These are phyloP conservation scores for Metarhizium guizhouense DNA, from an alignment of 2,329 filamentous ascomycete genomes.

Conservation along the genomic window DNA sequence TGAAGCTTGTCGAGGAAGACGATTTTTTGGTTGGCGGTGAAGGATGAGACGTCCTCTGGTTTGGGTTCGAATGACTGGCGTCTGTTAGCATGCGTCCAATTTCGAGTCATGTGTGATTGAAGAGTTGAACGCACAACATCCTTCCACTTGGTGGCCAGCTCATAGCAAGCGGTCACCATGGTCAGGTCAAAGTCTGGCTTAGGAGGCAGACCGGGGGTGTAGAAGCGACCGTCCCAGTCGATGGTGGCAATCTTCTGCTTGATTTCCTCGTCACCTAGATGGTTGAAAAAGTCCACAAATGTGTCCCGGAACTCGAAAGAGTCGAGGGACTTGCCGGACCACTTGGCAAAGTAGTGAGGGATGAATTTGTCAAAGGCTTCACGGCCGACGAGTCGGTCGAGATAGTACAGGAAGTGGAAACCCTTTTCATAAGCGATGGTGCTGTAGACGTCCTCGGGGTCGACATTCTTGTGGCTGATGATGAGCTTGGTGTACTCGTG, in stretches of 20 bases:
- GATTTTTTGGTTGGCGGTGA: conserved; percentile 80
- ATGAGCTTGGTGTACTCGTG: conserved; percentile 92
- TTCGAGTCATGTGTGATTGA: background rate
- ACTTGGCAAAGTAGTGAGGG: conserved; percentile 84
- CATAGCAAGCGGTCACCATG: conserved; percentile 77
- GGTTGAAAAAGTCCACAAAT: conserved; percentile 73
- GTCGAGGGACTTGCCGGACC: conserved; percentile 78
- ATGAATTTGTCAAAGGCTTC: conserved; percentile 94
- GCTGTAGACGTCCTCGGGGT: conserved; percentile 93
- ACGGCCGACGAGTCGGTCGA: conserved; percentile 77
- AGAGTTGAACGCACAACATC: conserved; percentile 33
- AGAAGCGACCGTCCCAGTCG: conserved; percentile 88
- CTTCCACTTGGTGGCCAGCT: conserved; percentile 75
- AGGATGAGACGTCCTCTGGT: conserved; percentile 58
- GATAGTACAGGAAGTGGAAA: conserved; percentile 85
- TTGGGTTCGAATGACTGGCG: conserved; percentile 52
- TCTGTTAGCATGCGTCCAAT: conserved; percentile 15
- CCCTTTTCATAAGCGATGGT: conserved; percentile 93
- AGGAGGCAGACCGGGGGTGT: conserved; percentile 76
- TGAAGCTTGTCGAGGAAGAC: conserved; percentile 83
- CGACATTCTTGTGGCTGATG: conserved; percentile 76
- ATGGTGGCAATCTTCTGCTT: conserved; percentile 60
- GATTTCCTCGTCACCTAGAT: conserved; percentile 51
- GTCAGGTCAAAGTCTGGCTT: conserved; percentile 89
- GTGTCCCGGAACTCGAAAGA: conserved; percentile 91